These are phyloP conservation scores for Mycena haematopus DNA, from an alignment of 768 basidiomycete genomes.

Conservation along the genomic window DNA sequence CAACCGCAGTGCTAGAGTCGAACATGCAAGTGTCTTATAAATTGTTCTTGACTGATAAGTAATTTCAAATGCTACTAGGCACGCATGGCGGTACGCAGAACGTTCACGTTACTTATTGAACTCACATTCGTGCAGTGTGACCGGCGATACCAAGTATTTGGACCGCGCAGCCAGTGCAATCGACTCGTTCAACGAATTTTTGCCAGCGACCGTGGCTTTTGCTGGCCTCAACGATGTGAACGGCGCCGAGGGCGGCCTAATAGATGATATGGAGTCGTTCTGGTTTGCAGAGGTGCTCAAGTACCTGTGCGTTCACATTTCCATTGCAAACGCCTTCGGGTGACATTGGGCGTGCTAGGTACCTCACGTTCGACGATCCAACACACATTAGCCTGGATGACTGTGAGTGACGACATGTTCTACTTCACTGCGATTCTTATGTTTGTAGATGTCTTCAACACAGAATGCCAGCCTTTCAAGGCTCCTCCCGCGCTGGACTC, in stretches of 20 bases:
- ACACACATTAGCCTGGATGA: slow-evolving; percentile 52
- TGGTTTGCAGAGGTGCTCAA: slow-evolving; percentile 79
- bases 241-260: slow-evolving; percentile 43
- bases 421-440: not conserved
- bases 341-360: not conserved
- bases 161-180: slow-evolving; percentile 67
- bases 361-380: slow-evolving; percentile 49
- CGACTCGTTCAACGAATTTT: slow-evolving; percentile 61
- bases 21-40: not conserved
- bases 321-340: no score
- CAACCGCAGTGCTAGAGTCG: slow-evolving; percentile 63
- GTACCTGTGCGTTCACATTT: slow-evolving; percentile 31
- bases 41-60: no score
- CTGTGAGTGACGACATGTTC: slow-evolving; percentile 40
- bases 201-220: slow-evolving; percentile 54
- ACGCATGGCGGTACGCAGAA: not conserved
- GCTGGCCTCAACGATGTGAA: slow-evolving; percentile 66
- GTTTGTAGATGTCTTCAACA: slow-evolving; percentile 50
- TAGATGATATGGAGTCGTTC: slow-evolving; percentile 73
- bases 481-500: slow-evolving; percentile 42
- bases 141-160: slow-evolving; percentile 72
- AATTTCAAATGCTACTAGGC: not conserved
- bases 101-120: slow-evolving; percentile 33
- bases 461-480: slow-evolving; percentile 56
- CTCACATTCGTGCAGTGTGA: slow-evolving; percentile 79